Evolutionary conservation across 225 moss, liverwort and hornwort genomes (phyloP).

Genomic region (Pseudisothecium myosuroides): DNA sequence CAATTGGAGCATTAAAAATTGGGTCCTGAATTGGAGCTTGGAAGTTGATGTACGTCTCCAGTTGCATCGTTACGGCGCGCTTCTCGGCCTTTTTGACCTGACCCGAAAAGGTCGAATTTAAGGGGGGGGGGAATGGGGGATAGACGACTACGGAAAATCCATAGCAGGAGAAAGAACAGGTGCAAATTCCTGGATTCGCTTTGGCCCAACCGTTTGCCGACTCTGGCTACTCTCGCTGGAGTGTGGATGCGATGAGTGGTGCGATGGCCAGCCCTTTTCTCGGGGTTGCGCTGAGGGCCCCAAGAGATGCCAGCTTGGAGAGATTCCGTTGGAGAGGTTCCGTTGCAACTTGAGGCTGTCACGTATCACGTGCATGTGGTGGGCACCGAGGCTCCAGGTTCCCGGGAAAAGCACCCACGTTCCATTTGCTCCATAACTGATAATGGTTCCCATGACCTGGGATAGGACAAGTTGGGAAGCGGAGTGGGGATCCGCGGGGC

Average conservation of each 20-base stretch:
- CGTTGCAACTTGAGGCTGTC: not conserved
- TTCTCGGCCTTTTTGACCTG: not conserved
- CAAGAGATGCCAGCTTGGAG: not conserved
- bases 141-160: not conserved
- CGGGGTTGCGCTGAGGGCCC: not conserved
- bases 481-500: not conserved
- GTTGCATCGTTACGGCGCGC: not conserved
- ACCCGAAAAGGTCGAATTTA: too few species aligned
- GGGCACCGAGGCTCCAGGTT: not conserved
- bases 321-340: too few species aligned
- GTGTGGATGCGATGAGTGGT: not conserved
- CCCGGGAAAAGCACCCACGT: not conserved
- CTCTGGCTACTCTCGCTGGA: not conserved
- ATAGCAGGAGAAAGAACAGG: not conserved
- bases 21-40: not conserved
- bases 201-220: not conserved
- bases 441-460: not conserved
- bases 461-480: not conserved
- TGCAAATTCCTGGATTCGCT: not conserved
- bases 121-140: too few species aligned
- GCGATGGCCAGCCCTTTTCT: not conserved
- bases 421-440: not conserved
- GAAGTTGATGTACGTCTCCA: not conserved
- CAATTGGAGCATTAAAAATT: not conserved
- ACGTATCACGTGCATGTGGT: not conserved